Conservation (phyloP, 805 yeast species). For the Yarrowia divulgata region DNA sequence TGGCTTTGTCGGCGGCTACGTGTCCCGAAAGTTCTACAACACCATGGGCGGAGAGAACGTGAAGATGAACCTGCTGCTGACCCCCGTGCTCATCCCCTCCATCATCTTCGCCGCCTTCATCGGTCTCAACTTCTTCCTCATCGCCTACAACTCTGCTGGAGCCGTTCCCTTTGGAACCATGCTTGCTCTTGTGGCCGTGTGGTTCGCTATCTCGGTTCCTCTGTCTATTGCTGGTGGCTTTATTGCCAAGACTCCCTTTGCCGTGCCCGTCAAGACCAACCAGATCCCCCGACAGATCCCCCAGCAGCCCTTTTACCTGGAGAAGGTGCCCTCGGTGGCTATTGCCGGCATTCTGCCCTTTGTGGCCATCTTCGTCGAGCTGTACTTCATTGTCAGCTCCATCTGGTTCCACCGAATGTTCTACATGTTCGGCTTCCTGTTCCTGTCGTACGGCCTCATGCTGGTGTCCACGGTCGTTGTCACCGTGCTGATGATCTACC, state of each 20-base stretch:
- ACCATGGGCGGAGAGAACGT: constrained; percentile 91
- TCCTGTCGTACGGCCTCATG: constrained; percentile 86
- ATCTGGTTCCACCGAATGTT: constrained; percentile 92
- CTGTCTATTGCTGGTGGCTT: constrained; percentile 84
- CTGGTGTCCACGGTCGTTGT: constrained; percentile 80
- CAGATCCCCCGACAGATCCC: constrained; percentile 98
- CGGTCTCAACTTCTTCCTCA: constrained; percentile 79
- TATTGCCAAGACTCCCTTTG: constrained; percentile 63
- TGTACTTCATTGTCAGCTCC: constrained; percentile 89
- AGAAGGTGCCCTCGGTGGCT: constrained; percentile 68
- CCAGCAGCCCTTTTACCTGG: constrained; percentile 82
- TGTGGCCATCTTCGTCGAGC: constrained; percentile 92
- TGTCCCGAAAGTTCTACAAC: constrained; percentile 85
- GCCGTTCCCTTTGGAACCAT: constrained; percentile 94
- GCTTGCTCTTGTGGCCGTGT: constrained; percentile 76
- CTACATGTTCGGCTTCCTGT: constrained; percentile 97
- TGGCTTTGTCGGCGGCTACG: constrained; percentile 83
- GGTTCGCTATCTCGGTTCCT: constrained; percentile 89
- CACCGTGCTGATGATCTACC: constrained; percentile 80
- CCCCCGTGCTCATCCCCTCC: constrained; percentile 90
- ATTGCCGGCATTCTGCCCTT: constrained; percentile 93
- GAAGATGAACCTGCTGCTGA: constrained; percentile 82
- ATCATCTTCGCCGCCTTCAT: constrained; percentile 67
- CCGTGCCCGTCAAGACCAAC: constrained; percentile 86
- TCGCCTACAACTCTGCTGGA: constrained; percentile 83